Evolutionary conservation across 306 rosid genomes (phyloP).

Genomic region (Cucumis cinereus): DNA sequence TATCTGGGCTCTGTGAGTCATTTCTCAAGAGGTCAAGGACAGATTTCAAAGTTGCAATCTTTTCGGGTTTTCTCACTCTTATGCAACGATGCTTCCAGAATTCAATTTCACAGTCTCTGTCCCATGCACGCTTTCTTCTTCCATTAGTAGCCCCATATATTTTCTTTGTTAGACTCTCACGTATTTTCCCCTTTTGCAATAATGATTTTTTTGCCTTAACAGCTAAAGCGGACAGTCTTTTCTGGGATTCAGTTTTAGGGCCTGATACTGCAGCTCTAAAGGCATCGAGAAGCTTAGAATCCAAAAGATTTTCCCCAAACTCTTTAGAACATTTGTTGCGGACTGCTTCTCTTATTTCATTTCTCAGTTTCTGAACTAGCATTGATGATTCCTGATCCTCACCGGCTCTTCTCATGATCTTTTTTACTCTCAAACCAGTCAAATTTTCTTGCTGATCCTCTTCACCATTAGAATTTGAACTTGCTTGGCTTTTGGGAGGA

Average conservation of each 20-base stretch:
- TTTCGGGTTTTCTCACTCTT: slow-evolving; percentile 71
- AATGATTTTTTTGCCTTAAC: slow-evolving; percentile 61
- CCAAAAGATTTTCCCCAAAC: slow-evolving; percentile 59
- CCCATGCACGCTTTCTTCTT: slow-evolving; percentile 92
- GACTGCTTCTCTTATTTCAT: slow-evolving; percentile 86
- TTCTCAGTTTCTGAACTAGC: slow-evolving; percentile 66
- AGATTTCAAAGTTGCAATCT: slow-evolving; percentile 78
- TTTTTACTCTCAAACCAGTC: slow-evolving; percentile 81
- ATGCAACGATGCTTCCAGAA: slow-evolving; percentile 93
- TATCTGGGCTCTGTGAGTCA: slow-evolving; percentile 33
- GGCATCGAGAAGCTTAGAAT: slow-evolving; percentile 90
- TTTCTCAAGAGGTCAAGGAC: slow-evolving; percentile 77
- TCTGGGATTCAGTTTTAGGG: slow-evolving; percentile 58
- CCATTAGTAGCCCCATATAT: slow-evolving; percentile 68
- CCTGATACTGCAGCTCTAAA: slow-evolving; percentile 77
- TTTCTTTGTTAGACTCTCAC: slow-evolving; percentile 82
- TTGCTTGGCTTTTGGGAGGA: slow-evolving; percentile 32
- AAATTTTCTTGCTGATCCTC: slow-evolving; percentile 35
- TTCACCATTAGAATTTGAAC: slow-evolving; percentile 22
- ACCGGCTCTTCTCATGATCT: slow-evolving; percentile 81
- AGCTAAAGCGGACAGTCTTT: slow-evolving; percentile 47
- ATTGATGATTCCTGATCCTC: slow-evolving; percentile 63
- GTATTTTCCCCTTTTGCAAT: slow-evolving; percentile 80
- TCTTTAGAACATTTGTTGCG: slow-evolving; percentile 52
- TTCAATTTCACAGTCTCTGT: slow-evolving; percentile 90